These are phyloP conservation scores for Cocos nucifera DNA, from an alignment of 176 grass and related monocot genomes.

Conservation along the genomic window DNA sequence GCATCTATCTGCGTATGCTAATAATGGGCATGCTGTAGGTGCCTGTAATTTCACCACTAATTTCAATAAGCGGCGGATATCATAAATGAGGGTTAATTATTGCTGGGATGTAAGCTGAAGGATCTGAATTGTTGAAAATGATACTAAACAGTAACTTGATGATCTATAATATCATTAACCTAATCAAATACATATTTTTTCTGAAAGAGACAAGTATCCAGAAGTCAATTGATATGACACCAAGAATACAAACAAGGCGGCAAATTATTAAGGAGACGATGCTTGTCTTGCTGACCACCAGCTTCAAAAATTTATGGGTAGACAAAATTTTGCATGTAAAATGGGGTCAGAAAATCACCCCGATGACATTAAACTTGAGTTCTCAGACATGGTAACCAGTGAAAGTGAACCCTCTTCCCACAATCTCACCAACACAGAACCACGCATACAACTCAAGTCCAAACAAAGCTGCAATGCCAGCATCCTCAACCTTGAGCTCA, in stretches of 20 bases:
- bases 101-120: too few relatives aligned
- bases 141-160: too few relatives aligned
- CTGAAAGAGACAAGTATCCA: too few relatives aligned
- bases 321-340: neutral
- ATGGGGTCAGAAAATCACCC: neutral
- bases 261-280: slow-evolving; percentile 9
- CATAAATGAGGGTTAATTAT: too few relatives aligned
- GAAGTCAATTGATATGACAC: too few relatives aligned
- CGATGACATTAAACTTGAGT: neutral
- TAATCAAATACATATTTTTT: too few relatives aligned
- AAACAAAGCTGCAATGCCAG: slow-evolving; percentile 64
- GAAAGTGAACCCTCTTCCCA: slow-evolving; percentile 72
- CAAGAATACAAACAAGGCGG: neutral
- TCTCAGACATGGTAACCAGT: slow-evolving; percentile 76
- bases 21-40: too few relatives aligned
- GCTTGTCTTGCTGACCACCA: slow-evolving; percentile 2
- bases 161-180: too few relatives aligned
- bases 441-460: slow-evolving; percentile 80
- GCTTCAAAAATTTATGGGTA: slow-evolving; percentile 11
- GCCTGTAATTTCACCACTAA: too few relatives aligned
- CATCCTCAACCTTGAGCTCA: slow-evolving; percentile 58
- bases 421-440: slow-evolving; percentile 64
- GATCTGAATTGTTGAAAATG: too few relatives aligned
- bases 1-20: too few relatives aligned
- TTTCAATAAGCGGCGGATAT: too few relatives aligned